Evolutionary conservation across 306 rosid species (phyloP).

Genomic region (Prosopis cineraria): DNA sequence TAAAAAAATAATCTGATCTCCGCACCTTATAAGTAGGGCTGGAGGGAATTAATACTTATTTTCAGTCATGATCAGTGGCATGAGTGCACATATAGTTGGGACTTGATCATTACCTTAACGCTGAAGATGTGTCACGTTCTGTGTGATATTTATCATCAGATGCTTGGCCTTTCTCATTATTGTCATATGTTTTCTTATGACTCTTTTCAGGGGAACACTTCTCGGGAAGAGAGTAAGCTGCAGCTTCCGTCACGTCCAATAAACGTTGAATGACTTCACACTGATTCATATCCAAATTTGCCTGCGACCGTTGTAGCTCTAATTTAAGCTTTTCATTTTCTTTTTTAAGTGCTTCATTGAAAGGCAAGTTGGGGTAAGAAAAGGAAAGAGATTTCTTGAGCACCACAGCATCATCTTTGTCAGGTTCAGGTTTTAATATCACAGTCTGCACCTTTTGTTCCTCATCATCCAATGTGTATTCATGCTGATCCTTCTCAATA

Average conservation of each 20-base stretch:
- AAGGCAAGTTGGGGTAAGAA: constrained; percentile 88
- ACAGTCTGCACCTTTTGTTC: constrained; percentile 83
- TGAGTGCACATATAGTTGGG: constrained; percentile 7
- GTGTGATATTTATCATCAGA: constrained; percentile 59
- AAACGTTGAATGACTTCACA: constrained; percentile 95
- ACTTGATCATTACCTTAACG: constrained; percentile 55
- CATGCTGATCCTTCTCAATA: constrained; percentile 89
- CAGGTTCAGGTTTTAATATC: constrained; percentile 90
- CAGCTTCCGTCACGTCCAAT: constrained; percentile 83
- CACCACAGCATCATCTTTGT: constrained; percentile 61
- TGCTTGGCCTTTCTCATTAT: constrained; percentile 51
- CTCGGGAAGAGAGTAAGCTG: constrained; percentile 59
- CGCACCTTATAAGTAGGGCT: too few species aligned
- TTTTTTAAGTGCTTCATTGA: constrained; percentile 73
- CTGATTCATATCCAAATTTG: constrained; percentile 73
- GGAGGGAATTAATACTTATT: too few species aligned
- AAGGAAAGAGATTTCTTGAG: constrained; percentile 93
- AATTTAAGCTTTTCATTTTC: constrained; percentile 93
- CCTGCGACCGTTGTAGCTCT: constrained; percentile 90
- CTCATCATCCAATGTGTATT: constrained; percentile 95
- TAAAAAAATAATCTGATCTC: too few species aligned
- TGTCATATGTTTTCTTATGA: constrained; percentile 62
- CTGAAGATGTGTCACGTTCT: constrained; percentile 44
- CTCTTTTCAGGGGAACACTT: constrained; percentile 58
- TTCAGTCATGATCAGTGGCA: not conserved